phyloP scores from a whole-genome alignment of 192 early-diverging fungal genomes.

The Coemansia aciculifera region DNA sequence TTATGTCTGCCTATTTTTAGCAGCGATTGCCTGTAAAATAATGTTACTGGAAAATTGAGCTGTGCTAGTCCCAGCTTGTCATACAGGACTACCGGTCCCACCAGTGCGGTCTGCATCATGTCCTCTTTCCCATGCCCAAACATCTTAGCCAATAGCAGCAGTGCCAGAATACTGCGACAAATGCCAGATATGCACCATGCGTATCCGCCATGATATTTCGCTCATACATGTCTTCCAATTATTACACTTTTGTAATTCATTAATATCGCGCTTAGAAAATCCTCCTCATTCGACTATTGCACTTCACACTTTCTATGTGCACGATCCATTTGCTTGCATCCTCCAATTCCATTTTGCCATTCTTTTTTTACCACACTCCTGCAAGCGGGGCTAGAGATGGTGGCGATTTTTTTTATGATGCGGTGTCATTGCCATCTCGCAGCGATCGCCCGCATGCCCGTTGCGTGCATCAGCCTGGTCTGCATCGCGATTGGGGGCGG shows the following conservation, averaged over 20 bases:
- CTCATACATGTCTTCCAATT: not conserved
- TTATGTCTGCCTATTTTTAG: not conserved
- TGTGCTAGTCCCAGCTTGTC: not conserved
- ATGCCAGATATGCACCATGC: too few relatives aligned
- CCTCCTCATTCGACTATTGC: not conserved
- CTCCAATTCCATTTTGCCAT: not conserved
- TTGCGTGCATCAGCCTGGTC: not conserved
- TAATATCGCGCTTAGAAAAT: not conserved
- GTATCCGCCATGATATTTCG: too few relatives aligned
- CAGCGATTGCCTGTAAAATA: not conserved
- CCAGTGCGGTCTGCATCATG: not conserved
- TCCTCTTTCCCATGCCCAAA: not conserved
- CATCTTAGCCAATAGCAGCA: not conserved
- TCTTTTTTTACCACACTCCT: not conserved
- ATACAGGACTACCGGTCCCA: not conserved
- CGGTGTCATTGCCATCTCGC: slow-evolving; percentile 3
- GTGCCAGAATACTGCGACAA: not conserved
- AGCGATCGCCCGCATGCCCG: not conserved
- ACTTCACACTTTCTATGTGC: not conserved
- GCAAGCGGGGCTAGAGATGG: not conserved
- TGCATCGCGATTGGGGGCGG: not conserved
- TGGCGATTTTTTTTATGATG: not conserved
- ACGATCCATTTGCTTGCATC: not conserved
- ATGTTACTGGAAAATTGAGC: not conserved
- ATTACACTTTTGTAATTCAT: not conserved